Conservation (phyloP, 129 eudicot genomes). For the Lactuca saligna region DNA sequence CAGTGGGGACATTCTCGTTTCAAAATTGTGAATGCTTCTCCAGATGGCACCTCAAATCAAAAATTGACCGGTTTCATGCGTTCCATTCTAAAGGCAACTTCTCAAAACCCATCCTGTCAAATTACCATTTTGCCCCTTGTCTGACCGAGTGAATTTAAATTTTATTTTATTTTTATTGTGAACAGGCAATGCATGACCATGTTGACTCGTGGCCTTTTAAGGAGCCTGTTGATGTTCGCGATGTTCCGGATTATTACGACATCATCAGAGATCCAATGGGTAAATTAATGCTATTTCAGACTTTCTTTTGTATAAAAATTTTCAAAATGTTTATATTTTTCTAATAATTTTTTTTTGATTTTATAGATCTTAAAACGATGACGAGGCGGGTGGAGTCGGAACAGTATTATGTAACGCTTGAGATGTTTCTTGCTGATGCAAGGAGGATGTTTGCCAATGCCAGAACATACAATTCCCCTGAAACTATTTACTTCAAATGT, state of each 20-base stretch:
- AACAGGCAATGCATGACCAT: slow-evolving; percentile 84
- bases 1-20: slow-evolving; percentile 89
- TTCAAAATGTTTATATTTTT: not conserved
- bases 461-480: slow-evolving; percentile 87
- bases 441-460: slow-evolving; percentile 95
- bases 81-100: slow-evolving; percentile 70
- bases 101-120: not conserved
- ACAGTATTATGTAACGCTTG: slow-evolving; percentile 81
- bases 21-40: slow-evolving; percentile 51
- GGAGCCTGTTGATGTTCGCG: slow-evolving; percentile 92
- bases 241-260: slow-evolving; percentile 95
- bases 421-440: slow-evolving; percentile 91
- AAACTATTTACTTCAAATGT: slow-evolving; percentile 88
- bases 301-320: no score
- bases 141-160: slow-evolving; percentile 6
- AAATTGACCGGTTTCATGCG: slow-evolving; percentile 89
- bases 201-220: slow-evolving; percentile 96
- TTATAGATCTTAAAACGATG: slow-evolving; percentile 83
- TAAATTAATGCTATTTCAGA: slow-evolving; percentile 21
- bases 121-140: not conserved
- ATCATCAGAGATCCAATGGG: slow-evolving; percentile 97
- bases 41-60: slow-evolving; percentile 67
- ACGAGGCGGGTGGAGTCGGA: slow-evolving; percentile 90
- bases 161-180: not conserved
- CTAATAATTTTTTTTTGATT: no score